Conservation (phyloP, 352 stramenopile species). For the Hyphochytrium catenoides region DNA sequence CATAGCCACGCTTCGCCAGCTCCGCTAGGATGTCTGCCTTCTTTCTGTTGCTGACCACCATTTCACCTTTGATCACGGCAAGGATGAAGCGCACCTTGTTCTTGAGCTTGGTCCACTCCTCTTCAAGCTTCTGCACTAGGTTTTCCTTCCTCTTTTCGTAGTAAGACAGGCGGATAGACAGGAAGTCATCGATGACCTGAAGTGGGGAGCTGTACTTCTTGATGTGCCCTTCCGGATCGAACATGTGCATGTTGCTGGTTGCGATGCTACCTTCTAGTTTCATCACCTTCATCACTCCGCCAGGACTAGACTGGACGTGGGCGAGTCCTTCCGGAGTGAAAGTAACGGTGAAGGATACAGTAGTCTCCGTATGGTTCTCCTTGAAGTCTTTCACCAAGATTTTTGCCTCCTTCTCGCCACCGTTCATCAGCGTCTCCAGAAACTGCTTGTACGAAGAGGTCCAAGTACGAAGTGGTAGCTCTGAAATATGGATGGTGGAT, state of each 20-base stretch:
- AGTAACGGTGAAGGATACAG: slow-evolving; percentile 66
- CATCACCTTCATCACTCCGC: slow-evolving; percentile 78
- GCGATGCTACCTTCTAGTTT: slow-evolving; percentile 78
- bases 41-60: slow-evolving; percentile 81
- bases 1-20: slow-evolving; percentile 66
- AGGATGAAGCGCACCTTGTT: slow-evolving; percentile 92
- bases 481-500: slow-evolving; percentile 75
- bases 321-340: slow-evolving; percentile 37
- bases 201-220: slow-evolving; percentile 74
- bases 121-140: slow-evolving; percentile 58
- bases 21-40: slow-evolving; percentile 73
- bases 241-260: slow-evolving; percentile 93
- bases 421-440: slow-evolving; percentile 54
- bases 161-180: slow-evolving; percentile 62
- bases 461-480: slow-evolving; percentile 87
- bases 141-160: slow-evolving; percentile 76
- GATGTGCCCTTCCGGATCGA: slow-evolving; percentile 67
- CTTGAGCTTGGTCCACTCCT: slow-evolving; percentile 64
- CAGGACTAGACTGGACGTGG: slow-evolving; percentile 28
- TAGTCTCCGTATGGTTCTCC: slow-evolving; percentile 76
- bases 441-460: slow-evolving; percentile 89
- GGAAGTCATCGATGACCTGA: slow-evolving; percentile 83
- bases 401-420: slow-evolving; percentile 21
- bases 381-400: slow-evolving; percentile 66
- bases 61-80: slow-evolving; percentile 60